Evolutionary conservation across 1,284 basidiomycete genomes (phyloP).

Genomic region (Leccinum fallax): DNA sequence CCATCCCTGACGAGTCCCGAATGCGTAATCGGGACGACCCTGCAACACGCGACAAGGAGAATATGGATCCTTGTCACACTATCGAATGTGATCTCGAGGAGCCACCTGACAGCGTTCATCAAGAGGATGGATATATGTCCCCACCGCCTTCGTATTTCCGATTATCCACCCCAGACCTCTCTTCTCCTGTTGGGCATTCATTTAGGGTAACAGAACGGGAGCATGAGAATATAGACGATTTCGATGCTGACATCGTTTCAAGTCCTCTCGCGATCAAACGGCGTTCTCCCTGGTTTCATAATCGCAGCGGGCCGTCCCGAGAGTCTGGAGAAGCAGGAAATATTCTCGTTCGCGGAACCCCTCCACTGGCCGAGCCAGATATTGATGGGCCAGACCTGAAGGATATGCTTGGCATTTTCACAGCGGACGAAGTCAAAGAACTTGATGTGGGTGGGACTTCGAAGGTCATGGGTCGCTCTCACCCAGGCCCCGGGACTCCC

Average conservation of each 20-base stretch:
- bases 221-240: slow-evolving; percentile 39
- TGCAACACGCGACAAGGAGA: slow-evolving; percentile 39
- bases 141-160: slow-evolving; percentile 56
- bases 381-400: slow-evolving; percentile 48
- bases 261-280: slow-evolving; percentile 51
- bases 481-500: background rate
- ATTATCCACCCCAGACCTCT: slow-evolving; percentile 58
- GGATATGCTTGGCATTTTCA: slow-evolving; percentile 45
- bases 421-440: slow-evolving; percentile 53
- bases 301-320: slow-evolving; percentile 8
- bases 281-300: slow-evolving; percentile 22
- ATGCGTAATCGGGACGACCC: slow-evolving; percentile 47
- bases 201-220: slow-evolving; percentile 15
- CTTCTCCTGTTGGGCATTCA: slow-evolving; percentile 51
- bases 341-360: slow-evolving; percentile 44
- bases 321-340: slow-evolving; percentile 12
- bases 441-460: slow-evolving; percentile 27
- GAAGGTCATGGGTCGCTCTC: background rate
- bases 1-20: slow-evolving; percentile 20
- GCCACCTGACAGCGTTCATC: slow-evolving; percentile 42
- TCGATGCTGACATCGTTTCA: slow-evolving; percentile 60
- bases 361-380: slow-evolving; percentile 22
- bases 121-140: slow-evolving; percentile 79
- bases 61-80: slow-evolving; percentile 40
- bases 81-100: slow-evolving; percentile 33